phyloP scores from a whole-genome alignment of 2,329 filamentous ascomycete species.

The Aspergillus fumigatiaffinis region DNA sequence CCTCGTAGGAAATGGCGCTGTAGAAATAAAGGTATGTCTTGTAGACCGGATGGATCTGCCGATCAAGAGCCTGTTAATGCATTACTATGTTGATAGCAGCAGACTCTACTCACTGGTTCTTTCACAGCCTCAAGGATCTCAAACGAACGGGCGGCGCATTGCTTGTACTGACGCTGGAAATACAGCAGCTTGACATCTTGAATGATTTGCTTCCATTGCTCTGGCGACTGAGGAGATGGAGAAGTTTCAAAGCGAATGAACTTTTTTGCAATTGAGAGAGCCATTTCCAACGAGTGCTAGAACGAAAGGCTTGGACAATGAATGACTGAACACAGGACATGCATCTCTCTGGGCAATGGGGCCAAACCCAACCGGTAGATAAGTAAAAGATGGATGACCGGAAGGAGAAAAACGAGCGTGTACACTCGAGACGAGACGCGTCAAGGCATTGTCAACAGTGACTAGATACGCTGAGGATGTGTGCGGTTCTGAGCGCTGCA shows the following conservation, averaged over 20 bases:
- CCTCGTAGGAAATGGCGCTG: conserved; percentile 44
- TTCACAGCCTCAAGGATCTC: conserved; percentile 26
- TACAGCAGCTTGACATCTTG: conserved; percentile 35
- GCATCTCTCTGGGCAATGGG: background rate
- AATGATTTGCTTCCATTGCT: conserved; percentile 33
- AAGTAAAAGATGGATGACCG: background rate
- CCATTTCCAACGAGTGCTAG: conserved; percentile 6
- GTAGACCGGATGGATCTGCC: conserved; percentile 32
- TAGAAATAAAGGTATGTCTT: conserved; percentile 46
- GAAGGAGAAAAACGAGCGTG: background rate
- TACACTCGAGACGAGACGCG: background rate
- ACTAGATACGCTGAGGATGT: background rate
- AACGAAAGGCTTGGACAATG: background rate
- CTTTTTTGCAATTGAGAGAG: conserved; percentile 15
- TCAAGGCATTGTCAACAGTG: background rate
- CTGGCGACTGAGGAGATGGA: conserved; percentile 11
- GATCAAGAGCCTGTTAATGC: background rate
- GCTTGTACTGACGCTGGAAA: conserved; percentile 37
- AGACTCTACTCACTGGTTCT: conserved; percentile 21
- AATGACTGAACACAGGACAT: background rate
- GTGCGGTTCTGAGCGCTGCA: background rate
- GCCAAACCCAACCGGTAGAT: background rate
- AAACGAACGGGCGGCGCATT: conserved; percentile 33
- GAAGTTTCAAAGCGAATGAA: conserved; percentile 16
- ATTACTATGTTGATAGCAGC: background rate